Base-by-base conservation (phyloP, 805 yeast species). In the Cyberlindnera veronae region DNA sequence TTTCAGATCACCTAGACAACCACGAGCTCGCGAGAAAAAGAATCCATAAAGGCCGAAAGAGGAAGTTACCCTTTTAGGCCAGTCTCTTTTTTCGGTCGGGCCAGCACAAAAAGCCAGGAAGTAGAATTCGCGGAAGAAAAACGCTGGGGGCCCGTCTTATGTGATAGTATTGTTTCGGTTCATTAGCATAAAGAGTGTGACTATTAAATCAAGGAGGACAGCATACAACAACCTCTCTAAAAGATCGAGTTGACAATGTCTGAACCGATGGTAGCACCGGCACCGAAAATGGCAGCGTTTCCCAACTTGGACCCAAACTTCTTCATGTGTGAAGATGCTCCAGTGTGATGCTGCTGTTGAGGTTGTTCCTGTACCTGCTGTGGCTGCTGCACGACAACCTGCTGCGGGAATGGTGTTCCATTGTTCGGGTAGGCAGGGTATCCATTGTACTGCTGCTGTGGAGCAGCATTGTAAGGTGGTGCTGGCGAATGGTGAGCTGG, bases 281-380 rank as follows among this genome's bases (percentile, higher is more conserved):
- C 96, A 63, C 97, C 97, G 50, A 88, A 91, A 35, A 90, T 77
- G 26, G 95, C 90, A n/a, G 97, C 95, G 51, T 88, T 79, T 44
- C 95, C 96, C 44, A 90, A 66, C 63, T 86, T 83, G 48, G 84
- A 72, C 19, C 95, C 95, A 51, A 86, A 77, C 55, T 74, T 81
- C 62, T 77, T 77, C 43, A 81, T 48, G n/a, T 24, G 28, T 5
- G 6, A 12, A 16, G 52, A 57, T 16, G 60, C 61, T 36, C 50
- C 46, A 32, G 64, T 69, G 11, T 58, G 50, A 23, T 62, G 64
- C 14, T 58, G 58, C n/a, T 57, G 58, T 14, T 51, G 58, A 35
- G 52, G 63, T 16, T 50, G 63, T 36, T 53, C 66, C 32, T 53
- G 64, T 33, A 53, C 64, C 18, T 49, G 38, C 29, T 23, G 36